A percentile compares a stretch with the other conserved stretches of the same genome.
These are phyloP conservation scores for Setaria viridis DNA, from an alignment of 202 grass and related monocot species.

Conservation along the genomic window DNA sequence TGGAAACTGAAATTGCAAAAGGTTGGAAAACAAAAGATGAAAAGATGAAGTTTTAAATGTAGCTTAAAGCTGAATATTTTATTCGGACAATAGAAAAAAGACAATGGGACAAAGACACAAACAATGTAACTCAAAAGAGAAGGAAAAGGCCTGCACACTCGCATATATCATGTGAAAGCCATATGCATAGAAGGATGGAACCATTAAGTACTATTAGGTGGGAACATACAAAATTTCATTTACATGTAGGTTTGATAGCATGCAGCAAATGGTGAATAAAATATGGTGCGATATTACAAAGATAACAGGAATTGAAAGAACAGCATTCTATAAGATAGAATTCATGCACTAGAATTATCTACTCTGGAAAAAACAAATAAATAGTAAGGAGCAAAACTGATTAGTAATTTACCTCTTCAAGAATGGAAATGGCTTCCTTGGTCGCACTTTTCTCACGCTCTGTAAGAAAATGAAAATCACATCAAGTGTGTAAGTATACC, in stretches of 20 bases:
- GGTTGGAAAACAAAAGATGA: slow-evolving; percentile 15
- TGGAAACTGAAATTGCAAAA: slow-evolving; percentile 24
- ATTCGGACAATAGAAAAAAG: neutral
- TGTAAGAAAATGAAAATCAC: slow-evolving; percentile 44
- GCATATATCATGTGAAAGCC: slow-evolving; percentile 5
- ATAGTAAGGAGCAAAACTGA: slow-evolving; percentile 37
- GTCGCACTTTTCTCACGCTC: slow-evolving; percentile 97
- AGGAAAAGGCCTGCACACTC: neutral
- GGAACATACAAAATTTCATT: slow-evolving; percentile 7
- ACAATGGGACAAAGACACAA: neutral
- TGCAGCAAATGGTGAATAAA: slow-evolving; percentile 31
- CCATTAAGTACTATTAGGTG: neutral
- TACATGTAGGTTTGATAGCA: neutral
- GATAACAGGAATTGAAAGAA: slow-evolving; percentile 19
- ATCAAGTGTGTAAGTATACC: slow-evolving; percentile 32
- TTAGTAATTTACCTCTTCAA: slow-evolving; percentile 61
- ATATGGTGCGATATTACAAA: neutral
- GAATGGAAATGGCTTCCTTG: slow-evolving; percentile 91
- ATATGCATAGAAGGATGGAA: slow-evolving; percentile 26
- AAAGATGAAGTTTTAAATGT: neutral
- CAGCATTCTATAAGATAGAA: neutral
- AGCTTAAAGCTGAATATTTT: neutral
- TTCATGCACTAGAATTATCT: slow-evolving; percentile 16
- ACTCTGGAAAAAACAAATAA: slow-evolving; percentile 28
- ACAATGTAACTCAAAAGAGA: slow-evolving; percentile 17